Percentiles rank a stretch among this genome's conserved stretches.
These are phyloP conservation scores for Sclerotinia minor DNA, from an alignment of 2,329 filamentous ascomycete genomes.

Conservation along the genomic window DNA sequence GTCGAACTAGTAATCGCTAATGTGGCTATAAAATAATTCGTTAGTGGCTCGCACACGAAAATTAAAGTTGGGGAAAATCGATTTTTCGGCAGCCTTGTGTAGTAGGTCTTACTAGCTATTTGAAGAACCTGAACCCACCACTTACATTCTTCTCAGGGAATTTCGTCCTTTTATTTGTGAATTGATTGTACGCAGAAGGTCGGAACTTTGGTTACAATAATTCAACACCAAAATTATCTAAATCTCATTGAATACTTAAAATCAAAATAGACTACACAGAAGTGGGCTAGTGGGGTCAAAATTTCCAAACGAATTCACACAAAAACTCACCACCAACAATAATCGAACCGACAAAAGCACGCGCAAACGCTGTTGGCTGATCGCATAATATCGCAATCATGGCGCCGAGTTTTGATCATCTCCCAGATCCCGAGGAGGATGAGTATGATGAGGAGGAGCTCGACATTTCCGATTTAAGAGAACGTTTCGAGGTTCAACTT, in stretches of 20 bases:
- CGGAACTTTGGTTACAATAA: conserved; percentile 6
- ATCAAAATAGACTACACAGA: conserved; percentile 18
- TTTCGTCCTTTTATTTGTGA: conserved; percentile 7
- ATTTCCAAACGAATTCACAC: conserved; percentile 26
- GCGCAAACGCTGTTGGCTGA: conserved; percentile 23
- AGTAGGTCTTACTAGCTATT: too few relatives aligned
- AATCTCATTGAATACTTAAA: conserved; percentile 10
- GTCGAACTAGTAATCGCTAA: conserved; percentile 26
- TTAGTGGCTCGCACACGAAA: conserved; percentile 27
- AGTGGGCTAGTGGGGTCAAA: conserved; percentile 26
- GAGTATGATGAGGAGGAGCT: conserved; percentile 90
- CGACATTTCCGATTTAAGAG: conserved; percentile 89
- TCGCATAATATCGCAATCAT: conserved; percentile 56
- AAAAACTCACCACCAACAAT: conserved; percentile 23
- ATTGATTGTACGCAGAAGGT: not conserved
- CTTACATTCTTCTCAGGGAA: conserved; percentile 11
- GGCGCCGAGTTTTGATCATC: conserved; percentile 90
- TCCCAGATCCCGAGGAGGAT: conserved; percentile 86
- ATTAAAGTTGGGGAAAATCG: conserved; percentile 25
- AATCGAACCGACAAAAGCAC: conserved; percentile 23
- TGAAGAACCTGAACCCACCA: conserved; percentile 18
- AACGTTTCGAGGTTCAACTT: conserved; percentile 92
- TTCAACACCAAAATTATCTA: not conserved
- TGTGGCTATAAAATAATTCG: conserved; percentile 23
- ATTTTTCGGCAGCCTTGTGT: conserved; percentile 22